Evolutionary conservation across 768 basidiomycete species (phyloP).

Genomic region (Boletales sp.): DNA sequence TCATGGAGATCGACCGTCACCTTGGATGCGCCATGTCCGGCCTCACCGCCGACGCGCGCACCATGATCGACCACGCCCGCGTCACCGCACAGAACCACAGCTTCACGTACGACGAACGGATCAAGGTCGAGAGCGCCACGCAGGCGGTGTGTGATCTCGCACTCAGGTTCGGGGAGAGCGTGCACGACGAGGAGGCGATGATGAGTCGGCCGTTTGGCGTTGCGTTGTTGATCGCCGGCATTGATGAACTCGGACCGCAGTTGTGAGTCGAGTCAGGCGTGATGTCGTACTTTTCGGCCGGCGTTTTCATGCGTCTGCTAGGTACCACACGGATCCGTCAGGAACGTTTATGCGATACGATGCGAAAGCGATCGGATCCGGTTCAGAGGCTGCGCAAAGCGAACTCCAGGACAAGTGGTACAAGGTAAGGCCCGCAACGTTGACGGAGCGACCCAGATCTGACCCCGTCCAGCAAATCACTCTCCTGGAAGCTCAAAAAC

Average conservation of each 20-base stretch:
- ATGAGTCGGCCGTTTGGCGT: constrained; percentile 99
- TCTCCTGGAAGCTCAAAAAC: constrained; percentile 78
- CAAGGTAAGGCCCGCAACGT: constrained; percentile 49
- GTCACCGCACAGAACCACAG: constrained; percentile 94
- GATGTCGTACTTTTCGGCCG: constrained; percentile 2
- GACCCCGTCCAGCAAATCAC: constrained; percentile 74
- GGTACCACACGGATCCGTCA: constrained; percentile 97
- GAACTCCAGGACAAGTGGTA: constrained; percentile 98
- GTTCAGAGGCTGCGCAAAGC: constrained; percentile 95
- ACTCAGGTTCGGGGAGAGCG: constrained; percentile 95
- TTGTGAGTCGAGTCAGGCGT: constrained; percentile 51
- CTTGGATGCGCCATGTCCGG: constrained; percentile 98
- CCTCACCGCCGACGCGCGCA: constrained; percentile 95
- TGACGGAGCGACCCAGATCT: background rate
- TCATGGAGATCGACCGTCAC: constrained; percentile 98
- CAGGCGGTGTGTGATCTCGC: constrained; percentile 99
- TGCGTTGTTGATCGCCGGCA: constrained; percentile 93
- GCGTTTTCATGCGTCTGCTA: constrained; percentile 28
- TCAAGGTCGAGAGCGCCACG: constrained; percentile 96
- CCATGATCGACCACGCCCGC: constrained; percentile 99
- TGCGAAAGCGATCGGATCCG: constrained; percentile 97
- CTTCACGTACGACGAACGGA: constrained; percentile 95
- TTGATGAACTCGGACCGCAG: constrained; percentile 94
- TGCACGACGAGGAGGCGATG: constrained; percentile 97
- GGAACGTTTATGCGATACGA: constrained; percentile 96